Evolutionary conservation across 192 early-diverging fungal species (phyloP).

Genomic region (Backusella circina): DNA sequence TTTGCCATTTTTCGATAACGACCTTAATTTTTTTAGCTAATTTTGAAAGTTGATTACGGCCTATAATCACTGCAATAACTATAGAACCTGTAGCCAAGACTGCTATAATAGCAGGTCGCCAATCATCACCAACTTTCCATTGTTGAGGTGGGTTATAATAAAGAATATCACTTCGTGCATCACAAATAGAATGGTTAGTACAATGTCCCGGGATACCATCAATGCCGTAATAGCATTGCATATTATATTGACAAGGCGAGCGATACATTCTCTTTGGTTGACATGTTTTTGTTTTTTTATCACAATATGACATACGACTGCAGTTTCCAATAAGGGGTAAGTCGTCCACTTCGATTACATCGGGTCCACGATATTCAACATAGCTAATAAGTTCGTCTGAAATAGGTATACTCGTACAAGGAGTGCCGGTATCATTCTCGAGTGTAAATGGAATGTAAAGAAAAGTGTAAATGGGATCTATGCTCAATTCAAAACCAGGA

Average conservation of each 20-base stretch:
- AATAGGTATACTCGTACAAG: slow-evolving; percentile 27
- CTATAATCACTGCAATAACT: slow-evolving; percentile 19
- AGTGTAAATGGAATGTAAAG: slow-evolving; percentile 11
- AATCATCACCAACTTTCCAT: slow-evolving; percentile 26
- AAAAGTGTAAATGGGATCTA: slow-evolving; percentile 19
- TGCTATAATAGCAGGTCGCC: slow-evolving; percentile 15
- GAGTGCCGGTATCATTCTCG: slow-evolving; percentile 24
- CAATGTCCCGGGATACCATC: slow-evolving; percentile 29
- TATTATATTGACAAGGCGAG: slow-evolving; percentile 22
- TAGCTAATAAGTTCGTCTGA: slow-evolving; percentile 25
- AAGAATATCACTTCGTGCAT: slow-evolving; percentile 18
- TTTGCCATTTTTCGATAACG: slow-evolving; percentile 31
- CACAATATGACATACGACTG: slow-evolving; percentile 29
- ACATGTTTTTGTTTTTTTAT: slow-evolving; percentile 25
- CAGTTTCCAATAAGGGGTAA: slow-evolving; percentile 33
- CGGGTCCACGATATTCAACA: slow-evolving; percentile 28
- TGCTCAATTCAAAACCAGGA: slow-evolving; percentile 25
- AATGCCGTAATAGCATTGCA: slow-evolving; percentile 27
- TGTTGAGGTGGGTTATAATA: not conserved
- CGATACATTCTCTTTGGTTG: slow-evolving; percentile 31
- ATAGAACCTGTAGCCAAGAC: slow-evolving; percentile 16
- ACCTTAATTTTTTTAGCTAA: slow-evolving; percentile 1
- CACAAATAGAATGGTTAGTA: slow-evolving; percentile 12
- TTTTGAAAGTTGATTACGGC: slow-evolving; percentile 16
- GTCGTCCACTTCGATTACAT: slow-evolving; percentile 21